These are phyloP conservation scores for Pythium aphanidermatum DNA, from an alignment of 352 stramenopile species.

Conservation along the genomic window DNA sequence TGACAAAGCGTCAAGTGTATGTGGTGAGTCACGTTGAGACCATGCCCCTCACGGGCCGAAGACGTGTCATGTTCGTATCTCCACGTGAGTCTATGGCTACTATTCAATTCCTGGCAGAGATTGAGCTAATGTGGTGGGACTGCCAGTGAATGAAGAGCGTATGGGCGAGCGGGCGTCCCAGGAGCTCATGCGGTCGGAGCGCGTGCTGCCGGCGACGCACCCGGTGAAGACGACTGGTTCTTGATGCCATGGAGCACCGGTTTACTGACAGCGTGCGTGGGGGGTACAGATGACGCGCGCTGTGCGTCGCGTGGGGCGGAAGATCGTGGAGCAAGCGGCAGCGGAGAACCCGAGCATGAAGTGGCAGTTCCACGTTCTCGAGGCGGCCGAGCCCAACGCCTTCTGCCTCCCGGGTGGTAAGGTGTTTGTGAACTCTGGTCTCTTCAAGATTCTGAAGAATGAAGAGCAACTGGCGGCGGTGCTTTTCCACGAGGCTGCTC, in stretches of 20 bases:
- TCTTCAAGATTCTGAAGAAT: conserved; percentile 58
- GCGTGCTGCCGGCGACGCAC: conserved; percentile 37
- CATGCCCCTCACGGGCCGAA: conserved; percentile 47
- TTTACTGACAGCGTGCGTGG: too few species aligned
- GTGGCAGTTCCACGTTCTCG: conserved; percentile 68
- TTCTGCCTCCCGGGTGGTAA: conserved; percentile 72
- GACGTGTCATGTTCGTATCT: conserved; percentile 60
- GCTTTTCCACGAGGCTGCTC: conserved; percentile 67
- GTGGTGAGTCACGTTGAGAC: conserved; percentile 44
- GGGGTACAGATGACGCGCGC: conserved; percentile 63
- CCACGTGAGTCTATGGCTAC: conserved; percentile 18
- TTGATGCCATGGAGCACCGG: too few species aligned
- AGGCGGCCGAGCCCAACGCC: conserved; percentile 59
- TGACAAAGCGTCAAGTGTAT: conserved; percentile 19
- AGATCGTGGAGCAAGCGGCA: conserved; percentile 46
- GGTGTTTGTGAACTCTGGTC: conserved; percentile 65
- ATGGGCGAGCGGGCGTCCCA: conserved; percentile 47
- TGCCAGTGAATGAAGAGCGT: conserved; percentile 30
- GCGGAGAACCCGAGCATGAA: conserved; percentile 44
- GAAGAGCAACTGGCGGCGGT: conserved; percentile 63
- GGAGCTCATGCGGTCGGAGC: conserved; percentile 34
- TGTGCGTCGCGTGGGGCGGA: conserved; percentile 45
- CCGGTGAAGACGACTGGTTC: conserved; percentile 21
- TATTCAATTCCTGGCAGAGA: neutral
- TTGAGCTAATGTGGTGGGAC: neutral